Evolutionary conservation across 768 basidiomycete genomes (phyloP), one percentile per base, ranked within the genome.

Genomic region (Suillus subalutaceus): DNA sequence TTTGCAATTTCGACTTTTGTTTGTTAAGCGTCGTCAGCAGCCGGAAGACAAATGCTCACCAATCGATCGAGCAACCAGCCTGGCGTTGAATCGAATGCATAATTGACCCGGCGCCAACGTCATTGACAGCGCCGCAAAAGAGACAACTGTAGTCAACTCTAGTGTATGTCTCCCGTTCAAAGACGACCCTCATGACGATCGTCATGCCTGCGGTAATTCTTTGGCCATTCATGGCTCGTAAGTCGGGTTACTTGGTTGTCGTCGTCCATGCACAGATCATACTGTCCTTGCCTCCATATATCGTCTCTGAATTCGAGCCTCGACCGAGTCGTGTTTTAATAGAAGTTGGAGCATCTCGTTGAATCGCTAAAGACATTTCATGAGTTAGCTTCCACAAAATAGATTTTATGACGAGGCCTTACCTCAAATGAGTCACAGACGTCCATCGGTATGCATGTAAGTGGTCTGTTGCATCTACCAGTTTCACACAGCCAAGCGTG

Each of bases 391-490:
- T 18, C 52, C 8, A 0, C 18, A 44, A 46, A 8, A n/a, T 4
- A 2, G 0, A 2, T 1, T 0, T n/a, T 1, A 44, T 44, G 10
- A 20, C 20, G 44, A 46, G 44, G 12, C n/a, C 66, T 32, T 55
- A 72, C 73, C 70, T 74, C 67, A 3, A 74, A 75, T 43, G 73
- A 74, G 8, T 65, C 44, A 46, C 73, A 74, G 59, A 67, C 71
- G n/a, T 75, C 70, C 72, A 74, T 63, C 23, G 61, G 43, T 67
- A 74, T 72, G 70, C 65, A 48, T 74, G 73, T 35, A 2, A n/a
- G 9, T 20, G 46, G 9, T 4, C 10, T 5, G 46, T n/a, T 10
- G n/a, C 46, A 12, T 46, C 46, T n/a, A 46, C 20, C 20, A 46
- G 46, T 10, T 4, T 46, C 9, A 46, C 46, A 46, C 3, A 46